A percentile compares a stretch with the other conserved stretches of the same genome.
Evolutionary conservation across 2,329 filamentous ascomycete genomes (phyloP).

Genomic region (Fusarium scirpi): DNA sequence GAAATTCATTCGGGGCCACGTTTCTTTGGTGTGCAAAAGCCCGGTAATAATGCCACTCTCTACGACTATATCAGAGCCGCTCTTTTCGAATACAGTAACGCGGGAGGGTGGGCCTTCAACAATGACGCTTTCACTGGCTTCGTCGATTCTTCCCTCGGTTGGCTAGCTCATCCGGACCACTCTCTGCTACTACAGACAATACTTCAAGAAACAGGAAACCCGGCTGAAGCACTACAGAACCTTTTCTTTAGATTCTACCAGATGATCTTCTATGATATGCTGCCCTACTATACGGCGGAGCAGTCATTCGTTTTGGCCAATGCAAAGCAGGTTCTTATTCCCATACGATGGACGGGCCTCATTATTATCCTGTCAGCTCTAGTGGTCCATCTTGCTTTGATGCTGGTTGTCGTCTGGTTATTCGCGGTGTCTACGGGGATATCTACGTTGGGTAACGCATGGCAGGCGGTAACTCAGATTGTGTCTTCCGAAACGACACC

Average conservation of each 20-base stretch:
- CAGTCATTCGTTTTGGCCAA: not conserved
- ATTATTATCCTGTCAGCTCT: not conserved
- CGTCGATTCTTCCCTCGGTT: not conserved
- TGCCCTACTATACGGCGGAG: not conserved
- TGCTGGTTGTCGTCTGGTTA: not conserved
- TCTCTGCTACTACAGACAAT: constrained; percentile 11
- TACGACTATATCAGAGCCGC: not conserved
- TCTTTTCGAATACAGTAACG: not conserved
- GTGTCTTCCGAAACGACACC: constrained; percentile 8
- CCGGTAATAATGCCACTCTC: not conserved
- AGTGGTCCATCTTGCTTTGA: not conserved
- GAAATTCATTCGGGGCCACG: not conserved
- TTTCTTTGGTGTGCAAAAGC: not conserved
- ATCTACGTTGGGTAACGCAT: constrained; percentile 6
- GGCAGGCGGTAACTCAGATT: constrained; percentile 28
- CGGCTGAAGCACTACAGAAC: constrained; percentile 3
- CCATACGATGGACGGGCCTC: not conserved
- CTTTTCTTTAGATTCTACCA: constrained; percentile 11
- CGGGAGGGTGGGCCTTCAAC: not conserved
- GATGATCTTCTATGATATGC: constrained; percentile 23
- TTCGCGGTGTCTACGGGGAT: constrained; percentile 1
- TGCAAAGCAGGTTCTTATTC: not conserved
- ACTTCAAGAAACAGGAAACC: constrained; percentile 9
- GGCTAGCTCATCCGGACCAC: constrained; percentile 17
- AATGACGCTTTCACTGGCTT: not conserved